Conservation (phyloP, 345 rosid species). For the Lepidium aucheri region DNA sequence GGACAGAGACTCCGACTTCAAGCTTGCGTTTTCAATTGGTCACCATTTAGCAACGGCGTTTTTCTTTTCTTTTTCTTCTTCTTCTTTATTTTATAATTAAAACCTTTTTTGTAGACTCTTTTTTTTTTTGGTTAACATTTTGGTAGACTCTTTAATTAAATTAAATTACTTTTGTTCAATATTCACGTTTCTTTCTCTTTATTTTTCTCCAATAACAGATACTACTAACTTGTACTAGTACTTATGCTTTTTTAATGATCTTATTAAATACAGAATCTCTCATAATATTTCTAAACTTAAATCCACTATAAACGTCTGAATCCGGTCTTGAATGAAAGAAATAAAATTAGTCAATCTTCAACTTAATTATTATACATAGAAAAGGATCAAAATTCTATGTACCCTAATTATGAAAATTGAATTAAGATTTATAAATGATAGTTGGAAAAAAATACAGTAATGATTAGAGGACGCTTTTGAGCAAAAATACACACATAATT, state of each 20-base stretch:
- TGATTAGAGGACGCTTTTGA: slow-evolving; percentile 18
- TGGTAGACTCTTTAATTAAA: no score
- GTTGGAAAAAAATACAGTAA: neutral
- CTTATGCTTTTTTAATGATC: neutral
- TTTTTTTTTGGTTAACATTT: no score
- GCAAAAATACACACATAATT: slow-evolving; percentile 11
- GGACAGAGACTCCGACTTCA: slow-evolving; percentile 26
- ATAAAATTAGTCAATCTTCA: neutral
- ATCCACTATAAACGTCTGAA: slow-evolving; percentile 8
- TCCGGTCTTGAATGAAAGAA: neutral
- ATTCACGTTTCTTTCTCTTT: neutral
- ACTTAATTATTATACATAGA: neutral
- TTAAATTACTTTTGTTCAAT: neutral
- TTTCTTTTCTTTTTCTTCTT: neutral
- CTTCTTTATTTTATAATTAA: neutral
- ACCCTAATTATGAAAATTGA: neutral
- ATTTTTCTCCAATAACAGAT: neutral
- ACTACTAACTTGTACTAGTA: neutral
- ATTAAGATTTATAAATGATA: neutral
- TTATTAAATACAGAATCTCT: slow-evolving; percentile 8
- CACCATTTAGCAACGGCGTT: slow-evolving; percentile 24
- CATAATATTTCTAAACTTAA: neutral
- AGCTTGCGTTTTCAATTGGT: slow-evolving; percentile 28
- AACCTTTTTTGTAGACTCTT: neutral
- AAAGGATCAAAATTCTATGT: neutral